Percentiles rank a stretch among this genome's conserved stretches.
Conservation (phyloP, 2,329 filamentous ascomycete genomes). For the Hypoxylon sp. region DNA sequence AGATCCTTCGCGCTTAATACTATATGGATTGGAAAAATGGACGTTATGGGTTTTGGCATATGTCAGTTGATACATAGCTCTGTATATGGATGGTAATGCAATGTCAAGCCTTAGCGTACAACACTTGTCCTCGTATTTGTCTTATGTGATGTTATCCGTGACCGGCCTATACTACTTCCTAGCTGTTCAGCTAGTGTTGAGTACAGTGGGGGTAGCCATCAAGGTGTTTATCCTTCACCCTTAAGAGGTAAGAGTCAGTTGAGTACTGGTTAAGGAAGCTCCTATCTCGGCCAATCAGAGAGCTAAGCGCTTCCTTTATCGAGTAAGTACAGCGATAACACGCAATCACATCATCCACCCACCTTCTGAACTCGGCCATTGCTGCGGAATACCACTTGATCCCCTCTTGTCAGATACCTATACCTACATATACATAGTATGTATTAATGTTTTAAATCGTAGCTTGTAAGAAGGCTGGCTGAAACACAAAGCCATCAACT, state of each 20-base stretch:
- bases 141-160: conserved; percentile 1
- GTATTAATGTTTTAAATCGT: conserved; percentile 8
- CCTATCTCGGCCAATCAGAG: conserved; percentile 17
- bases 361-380: conserved; percentile 44
- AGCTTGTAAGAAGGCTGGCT: conserved; percentile 6
- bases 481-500: conserved; percentile 1
- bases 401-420: conserved; percentile 8
- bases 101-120: conserved; percentile 48
- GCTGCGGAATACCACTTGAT: conserved; percentile 10
- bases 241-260: conserved; percentile 1
- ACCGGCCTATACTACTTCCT: background rate
- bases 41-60: conserved; percentile 58
- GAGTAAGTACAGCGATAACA: conserved; percentile 17
- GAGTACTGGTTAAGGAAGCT: conserved; percentile 7
- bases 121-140: conserved; percentile 1
- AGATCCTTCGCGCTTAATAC: conserved; percentile 42
- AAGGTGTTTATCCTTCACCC: conserved; percentile 19
- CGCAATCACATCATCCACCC: conserved; percentile 24
- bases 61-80: conserved; percentile 60
- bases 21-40: conserved; percentile 52
- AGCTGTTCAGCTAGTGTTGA: background rate
- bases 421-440: background rate
- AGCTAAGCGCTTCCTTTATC: conserved; percentile 9
- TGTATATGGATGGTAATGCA: conserved; percentile 59
- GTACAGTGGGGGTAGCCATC: conserved; percentile 13